Conservation (phyloP, 2,329 filamentous ascomycete genomes). For the Exophiala spinifera region DNA sequence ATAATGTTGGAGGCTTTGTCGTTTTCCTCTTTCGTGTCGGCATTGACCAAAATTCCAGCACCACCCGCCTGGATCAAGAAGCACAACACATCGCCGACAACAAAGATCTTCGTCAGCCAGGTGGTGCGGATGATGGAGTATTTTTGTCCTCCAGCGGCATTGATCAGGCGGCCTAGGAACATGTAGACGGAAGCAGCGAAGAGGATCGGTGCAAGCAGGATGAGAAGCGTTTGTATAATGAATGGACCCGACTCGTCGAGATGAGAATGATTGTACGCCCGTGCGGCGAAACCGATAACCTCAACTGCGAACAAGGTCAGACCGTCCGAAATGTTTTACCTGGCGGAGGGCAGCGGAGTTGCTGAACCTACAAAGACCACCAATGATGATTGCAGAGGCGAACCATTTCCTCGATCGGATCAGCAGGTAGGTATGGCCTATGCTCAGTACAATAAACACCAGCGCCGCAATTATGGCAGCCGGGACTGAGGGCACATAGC, state of each 20-base stretch:
- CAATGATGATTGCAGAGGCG: conserved; percentile 41
- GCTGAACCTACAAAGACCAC: conserved; percentile 32
- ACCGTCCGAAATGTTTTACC: neutral
- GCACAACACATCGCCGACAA: conserved; percentile 42
- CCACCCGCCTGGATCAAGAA: conserved; percentile 46
- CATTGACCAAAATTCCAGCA: conserved; percentile 35
- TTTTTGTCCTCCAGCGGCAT: conserved; percentile 30
- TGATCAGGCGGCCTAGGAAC: conserved; percentile 45
- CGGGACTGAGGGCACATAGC: conserved; percentile 38
- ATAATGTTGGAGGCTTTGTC: conserved; percentile 45
- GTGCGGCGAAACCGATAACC: conserved; percentile 37
- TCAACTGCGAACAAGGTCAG: conserved; percentile 33
- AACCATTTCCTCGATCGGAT: conserved; percentile 37
- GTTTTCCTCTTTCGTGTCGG: conserved; percentile 27
- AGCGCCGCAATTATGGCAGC: conserved; percentile 36
- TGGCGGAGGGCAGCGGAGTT: too few species aligned
- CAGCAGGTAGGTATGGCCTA: conserved; percentile 33
- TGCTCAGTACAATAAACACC: conserved; percentile 32
- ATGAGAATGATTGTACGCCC: conserved; percentile 26
- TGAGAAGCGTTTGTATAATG: conserved; percentile 40
- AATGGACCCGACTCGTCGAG: conserved; percentile 14
- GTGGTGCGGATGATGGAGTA: conserved; percentile 39
- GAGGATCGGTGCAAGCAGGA: conserved; percentile 45
- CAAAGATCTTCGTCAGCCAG: conserved; percentile 40
- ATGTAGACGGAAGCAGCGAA: conserved; percentile 50